Evolutionary conservation across 495 filamentous ascomycete genomes (phyloP), one percentile per base, ranked within the genome.

Genomic region (Penicillium alfredii): DNA sequence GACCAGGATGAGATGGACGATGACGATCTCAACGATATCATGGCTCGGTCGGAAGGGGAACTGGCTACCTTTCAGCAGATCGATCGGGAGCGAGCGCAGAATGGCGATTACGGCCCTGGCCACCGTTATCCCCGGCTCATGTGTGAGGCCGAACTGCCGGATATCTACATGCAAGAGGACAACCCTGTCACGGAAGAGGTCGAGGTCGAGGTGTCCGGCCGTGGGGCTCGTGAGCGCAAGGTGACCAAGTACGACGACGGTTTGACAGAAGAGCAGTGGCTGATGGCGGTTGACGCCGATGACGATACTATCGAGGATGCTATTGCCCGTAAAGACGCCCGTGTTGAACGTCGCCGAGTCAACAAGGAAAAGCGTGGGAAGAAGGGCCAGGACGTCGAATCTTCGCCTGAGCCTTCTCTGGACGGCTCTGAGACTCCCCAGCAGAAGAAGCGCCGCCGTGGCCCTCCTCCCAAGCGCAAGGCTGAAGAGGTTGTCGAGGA

Each of bases 261-360:
- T 17, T 80, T 98, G 26, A 95, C 92, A 3, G 93, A 97, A 59
- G 92, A 97, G 64, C 93, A 98, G 64, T 98, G 92, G 92, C 57
- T 84, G 20, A 71, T 76, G 56, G 90, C 92, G 37, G 88, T 98
- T 22, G 92, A 97, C 55, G 86, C 93, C 40, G 88, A 96, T 37
- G 92, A 98, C 7, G 93, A 97, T 44, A 81, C 77, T 0, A 86
- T 94, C 31, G 92, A 98, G 56, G 88, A 86, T 38, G 92, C 90
- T 8, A 86, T 93, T 17, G 88, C 87, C 28, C 74, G 90, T 17
- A 96, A 94, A 51, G 73, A 82, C 33, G 86, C 86, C n/a, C 77
- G 80, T 19, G 88, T 88, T 34, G 84, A 84, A 24, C 78, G 77
- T 51, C 81, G 88, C n/a, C 78, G 81, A 25, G 55, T 67, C 6